Conservation (phyloP, 2,329 filamentous ascomycete genomes). For the Phoma sp. region DNA sequence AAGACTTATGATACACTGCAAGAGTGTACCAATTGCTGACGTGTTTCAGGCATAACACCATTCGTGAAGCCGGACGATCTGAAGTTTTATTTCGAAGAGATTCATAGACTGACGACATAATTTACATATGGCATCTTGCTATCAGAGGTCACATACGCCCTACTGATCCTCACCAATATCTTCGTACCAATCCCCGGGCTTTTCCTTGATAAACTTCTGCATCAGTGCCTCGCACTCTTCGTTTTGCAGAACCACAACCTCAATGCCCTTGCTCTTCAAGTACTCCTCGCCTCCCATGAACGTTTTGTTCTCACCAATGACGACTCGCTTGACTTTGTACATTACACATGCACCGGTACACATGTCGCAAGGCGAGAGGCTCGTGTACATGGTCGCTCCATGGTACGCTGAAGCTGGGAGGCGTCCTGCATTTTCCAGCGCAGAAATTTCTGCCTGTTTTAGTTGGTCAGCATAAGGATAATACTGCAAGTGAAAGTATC, state of each 20-base stretch:
- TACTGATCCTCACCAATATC: constrained; percentile 43
- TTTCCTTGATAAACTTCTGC: constrained; percentile 73
- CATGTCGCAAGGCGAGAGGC: constrained; percentile 80
- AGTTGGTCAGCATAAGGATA: constrained; percentile 6
- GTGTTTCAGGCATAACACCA: constrained; percentile 78
- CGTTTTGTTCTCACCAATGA: constrained; percentile 76
- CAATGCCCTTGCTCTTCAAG: constrained; percentile 69
- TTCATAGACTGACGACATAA: constrained; percentile 61
- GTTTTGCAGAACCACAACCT: constrained; percentile 74
- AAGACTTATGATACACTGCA: constrained; percentile 41
- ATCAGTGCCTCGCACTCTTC: constrained; percentile 71
- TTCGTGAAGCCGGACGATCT: constrained; percentile 93
- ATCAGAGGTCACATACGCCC: background rate
- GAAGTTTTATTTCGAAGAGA: constrained; percentile 91
- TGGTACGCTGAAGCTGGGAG: constrained; percentile 72
- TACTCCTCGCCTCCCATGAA: constrained; percentile 77
- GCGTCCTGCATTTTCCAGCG: constrained; percentile 75
- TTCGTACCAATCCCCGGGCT: constrained; percentile 71
- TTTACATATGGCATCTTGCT: constrained; percentile 1
- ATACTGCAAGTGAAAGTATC: background rate
- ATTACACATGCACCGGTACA: constrained; percentile 79
- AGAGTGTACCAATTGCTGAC: constrained; percentile 22
- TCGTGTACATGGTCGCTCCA: constrained; percentile 83
- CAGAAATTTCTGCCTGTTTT: constrained; percentile 72
- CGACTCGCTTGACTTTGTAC: constrained; percentile 75